These are phyloP conservation scores for Rhododendron simsii DNA, from an alignment of 148 eudicot genomes.

Conservation along the genomic window DNA sequence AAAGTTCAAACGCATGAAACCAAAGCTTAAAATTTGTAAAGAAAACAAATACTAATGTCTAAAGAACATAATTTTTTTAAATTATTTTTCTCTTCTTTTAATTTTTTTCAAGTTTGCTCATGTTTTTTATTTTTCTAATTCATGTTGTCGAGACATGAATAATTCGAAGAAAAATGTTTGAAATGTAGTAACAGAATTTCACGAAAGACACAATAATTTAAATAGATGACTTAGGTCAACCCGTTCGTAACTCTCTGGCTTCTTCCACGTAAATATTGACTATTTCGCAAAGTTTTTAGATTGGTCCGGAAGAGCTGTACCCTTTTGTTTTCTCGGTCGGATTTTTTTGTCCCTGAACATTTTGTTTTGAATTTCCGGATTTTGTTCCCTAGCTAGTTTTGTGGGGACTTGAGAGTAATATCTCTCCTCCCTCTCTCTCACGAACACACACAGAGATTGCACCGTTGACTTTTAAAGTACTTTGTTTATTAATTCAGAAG, in stretches of 20 bases:
- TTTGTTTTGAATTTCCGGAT: too few relatives aligned
- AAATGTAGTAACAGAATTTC: not conserved
- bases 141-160: not conserved
- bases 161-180: not conserved
- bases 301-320: not conserved
- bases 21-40: not conserved
- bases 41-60: not conserved
- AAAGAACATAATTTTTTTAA: not conserved
- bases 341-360: too few relatives aligned
- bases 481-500: too few relatives aligned
- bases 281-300: not conserved
- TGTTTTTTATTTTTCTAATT: not conserved
- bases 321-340: not conserved
- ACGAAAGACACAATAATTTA: not conserved
- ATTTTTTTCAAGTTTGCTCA: not conserved
- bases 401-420: not conserved
- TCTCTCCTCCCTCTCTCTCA: not conserved
- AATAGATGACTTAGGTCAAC: not conserved
- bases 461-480: not conserved
- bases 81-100: not conserved
- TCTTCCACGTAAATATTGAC: not conserved
- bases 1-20: not conserved
- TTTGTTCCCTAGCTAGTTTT: not conserved
- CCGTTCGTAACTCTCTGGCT: not conserved
- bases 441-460: not conserved